Percentiles rank a stretch among this genome's conserved stretches.
These are phyloP conservation scores for Chaetomium fimeti DNA, from an alignment of 495 filamentous ascomycete genomes.

Conservation along the genomic window DNA sequence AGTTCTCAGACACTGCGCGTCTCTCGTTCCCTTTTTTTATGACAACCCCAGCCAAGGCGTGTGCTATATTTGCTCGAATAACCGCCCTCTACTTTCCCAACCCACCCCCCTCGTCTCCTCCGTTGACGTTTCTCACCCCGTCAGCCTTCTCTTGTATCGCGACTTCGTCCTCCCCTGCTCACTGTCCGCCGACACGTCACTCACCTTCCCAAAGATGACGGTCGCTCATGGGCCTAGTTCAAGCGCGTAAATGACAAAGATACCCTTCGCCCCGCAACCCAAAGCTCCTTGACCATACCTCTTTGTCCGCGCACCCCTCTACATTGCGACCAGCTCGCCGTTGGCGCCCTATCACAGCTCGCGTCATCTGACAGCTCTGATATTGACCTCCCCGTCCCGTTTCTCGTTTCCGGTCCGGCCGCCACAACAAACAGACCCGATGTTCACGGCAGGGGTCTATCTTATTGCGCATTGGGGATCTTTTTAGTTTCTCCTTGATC, in stretches of 20 bases:
- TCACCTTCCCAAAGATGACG: constrained; percentile 34
- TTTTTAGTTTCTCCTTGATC: constrained; percentile 11
- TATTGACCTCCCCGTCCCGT: constrained; percentile 12
- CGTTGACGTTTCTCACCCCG: constrained; percentile 1
- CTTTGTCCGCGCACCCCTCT: background rate
- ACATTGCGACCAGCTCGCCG: constrained; percentile 15
- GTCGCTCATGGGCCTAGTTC: constrained; percentile 32
- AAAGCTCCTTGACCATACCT: background rate
- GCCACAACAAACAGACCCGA: constrained; percentile 7
- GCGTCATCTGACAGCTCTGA: constrained; percentile 22
- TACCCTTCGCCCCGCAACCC: constrained; percentile 22
- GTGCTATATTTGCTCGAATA: constrained; percentile 28
- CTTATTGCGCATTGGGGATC: constrained; percentile 12
- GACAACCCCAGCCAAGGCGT: constrained; percentile 12
- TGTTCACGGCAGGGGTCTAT: background rate
- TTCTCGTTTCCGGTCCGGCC: constrained; percentile 14
- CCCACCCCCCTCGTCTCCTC: constrained; percentile 7
- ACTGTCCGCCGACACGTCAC: constrained; percentile 24
- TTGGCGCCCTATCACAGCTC: constrained; percentile 9
- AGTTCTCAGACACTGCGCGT: constrained; percentile 1
- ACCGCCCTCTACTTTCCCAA: constrained; percentile 13
- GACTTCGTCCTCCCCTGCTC: constrained; percentile 13
- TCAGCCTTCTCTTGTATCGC: background rate
- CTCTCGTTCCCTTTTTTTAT: constrained; percentile 6
- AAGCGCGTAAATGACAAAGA: constrained; percentile 35